Conservation (phyloP, 768 basidiomycete genomes). For the Boletus reticuloceps region DNA sequence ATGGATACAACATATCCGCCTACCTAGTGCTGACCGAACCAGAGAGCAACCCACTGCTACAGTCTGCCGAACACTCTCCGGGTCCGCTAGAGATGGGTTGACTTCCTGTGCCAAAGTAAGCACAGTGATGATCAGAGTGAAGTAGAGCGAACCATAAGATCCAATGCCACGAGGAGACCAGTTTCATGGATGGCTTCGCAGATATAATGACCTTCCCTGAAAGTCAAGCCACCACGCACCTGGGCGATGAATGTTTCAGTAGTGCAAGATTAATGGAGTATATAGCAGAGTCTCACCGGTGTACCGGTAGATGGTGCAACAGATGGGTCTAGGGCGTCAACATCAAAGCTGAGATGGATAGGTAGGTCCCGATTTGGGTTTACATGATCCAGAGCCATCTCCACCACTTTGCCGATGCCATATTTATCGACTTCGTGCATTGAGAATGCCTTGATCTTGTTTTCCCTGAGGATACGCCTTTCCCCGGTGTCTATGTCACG, state of each 20-base stretch:
- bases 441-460: conserved; percentile 81
- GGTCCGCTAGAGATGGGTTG: conserved; percentile 88
- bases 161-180: conserved; percentile 85
- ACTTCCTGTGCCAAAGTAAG: conserved; percentile 65
- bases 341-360: conserved; percentile 96
- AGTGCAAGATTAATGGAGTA: background rate
- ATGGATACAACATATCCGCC: conserved; percentile 20
- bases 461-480: conserved; percentile 78
- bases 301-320: conserved; percentile 97
- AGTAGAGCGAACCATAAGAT: conserved; percentile 74
- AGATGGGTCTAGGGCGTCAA: conserved; percentile 89
- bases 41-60: conserved; percentile 89
- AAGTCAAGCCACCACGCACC: conserved; percentile 94
- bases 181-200: conserved; percentile 93
- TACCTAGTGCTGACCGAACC: conserved; percentile 79
- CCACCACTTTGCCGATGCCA: conserved; percentile 92
- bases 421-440: conserved; percentile 91
- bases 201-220: conserved; percentile 98
- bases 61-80: conserved; percentile 75
- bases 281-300: conserved; percentile 50
- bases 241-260: conserved; percentile 22
- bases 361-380: conserved; percentile 82
- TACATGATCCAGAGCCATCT: conserved; percentile 94
- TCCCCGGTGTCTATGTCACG: conserved; percentile 91
- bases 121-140: background rate